Conservation (phyloP, 495 filamentous ascomycete genomes). For the Talaromyces wortmannii region DNA sequence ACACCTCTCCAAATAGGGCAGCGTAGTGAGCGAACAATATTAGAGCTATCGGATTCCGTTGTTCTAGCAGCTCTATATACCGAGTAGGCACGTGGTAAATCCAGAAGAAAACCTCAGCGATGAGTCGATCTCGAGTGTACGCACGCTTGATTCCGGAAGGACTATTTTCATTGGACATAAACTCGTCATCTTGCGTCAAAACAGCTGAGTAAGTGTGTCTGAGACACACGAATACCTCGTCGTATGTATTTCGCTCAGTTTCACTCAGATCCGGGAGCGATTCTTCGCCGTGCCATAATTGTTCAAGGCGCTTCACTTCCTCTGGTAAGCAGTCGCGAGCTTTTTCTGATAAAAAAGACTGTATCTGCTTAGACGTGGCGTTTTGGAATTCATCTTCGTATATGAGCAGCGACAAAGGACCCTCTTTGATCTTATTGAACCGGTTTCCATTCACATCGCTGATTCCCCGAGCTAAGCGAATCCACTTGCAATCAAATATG, state of each 20-base stretch:
- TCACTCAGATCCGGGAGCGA: background rate
- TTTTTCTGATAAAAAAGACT: too few species aligned
- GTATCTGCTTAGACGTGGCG: background rate
- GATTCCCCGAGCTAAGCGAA: background rate
- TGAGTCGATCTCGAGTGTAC: background rate
- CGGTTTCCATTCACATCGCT: background rate
- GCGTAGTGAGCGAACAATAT: background rate
- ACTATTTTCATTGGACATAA: background rate
- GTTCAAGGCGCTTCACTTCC: background rate
- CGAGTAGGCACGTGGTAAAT: background rate
- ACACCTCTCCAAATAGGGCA: background rate
- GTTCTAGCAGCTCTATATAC: background rate
- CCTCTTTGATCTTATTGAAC: background rate
- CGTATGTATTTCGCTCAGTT: background rate
- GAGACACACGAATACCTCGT: background rate
- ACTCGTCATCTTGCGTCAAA: background rate
- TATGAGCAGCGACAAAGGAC: background rate
- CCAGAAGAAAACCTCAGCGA: background rate
- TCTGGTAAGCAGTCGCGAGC: too few species aligned
- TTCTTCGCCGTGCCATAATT: background rate
- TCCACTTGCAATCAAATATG: background rate
- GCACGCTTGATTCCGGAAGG: background rate
- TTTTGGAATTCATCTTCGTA: background rate
- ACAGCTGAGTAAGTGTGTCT: background rate
- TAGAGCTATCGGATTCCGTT: background rate